These are phyloP conservation scores for Rhizopogon parksii DNA, from an alignment of 1,284 basidiomycete genomes.

Conservation along the genomic window DNA sequence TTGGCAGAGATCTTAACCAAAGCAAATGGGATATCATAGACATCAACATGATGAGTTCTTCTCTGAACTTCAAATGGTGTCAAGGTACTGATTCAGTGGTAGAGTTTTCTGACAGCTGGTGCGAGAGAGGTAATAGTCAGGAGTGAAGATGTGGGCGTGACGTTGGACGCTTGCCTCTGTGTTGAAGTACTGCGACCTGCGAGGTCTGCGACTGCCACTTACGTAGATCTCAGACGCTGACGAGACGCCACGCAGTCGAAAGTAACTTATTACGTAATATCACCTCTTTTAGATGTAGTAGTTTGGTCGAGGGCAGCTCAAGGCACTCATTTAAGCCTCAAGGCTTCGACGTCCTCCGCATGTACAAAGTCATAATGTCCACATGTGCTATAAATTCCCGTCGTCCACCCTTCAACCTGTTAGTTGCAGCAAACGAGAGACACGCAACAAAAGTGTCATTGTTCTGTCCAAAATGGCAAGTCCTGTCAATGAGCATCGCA, in stretches of 20 bases:
- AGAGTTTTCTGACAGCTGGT: background rate
- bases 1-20: slow-evolving; percentile 13
- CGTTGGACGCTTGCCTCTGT: too few relatives aligned
- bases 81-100: too few relatives aligned
- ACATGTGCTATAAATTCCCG: background rate
- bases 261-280: background rate
- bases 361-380: background rate
- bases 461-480: background rate
- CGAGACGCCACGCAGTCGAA: background rate
- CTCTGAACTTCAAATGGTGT: background rate
- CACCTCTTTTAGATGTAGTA: background rate
- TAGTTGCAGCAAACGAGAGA: background rate
- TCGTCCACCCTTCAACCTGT: background rate
- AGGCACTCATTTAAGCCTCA: background rate
- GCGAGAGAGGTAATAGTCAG: background rate
- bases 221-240: too few relatives aligned
- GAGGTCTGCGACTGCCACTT: too few relatives aligned
- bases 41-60: slow-evolving; percentile 34
- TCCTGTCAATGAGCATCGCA: background rate
- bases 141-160: background rate
- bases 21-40: slow-evolving; percentile 40
- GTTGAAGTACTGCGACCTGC: too few relatives aligned
- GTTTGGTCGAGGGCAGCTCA: background rate
- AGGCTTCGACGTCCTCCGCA: background rate
- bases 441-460: background rate